Evolutionary conservation across 441 rosid species (phyloP).

Genomic region (Euphorbia corollata): DNA sequence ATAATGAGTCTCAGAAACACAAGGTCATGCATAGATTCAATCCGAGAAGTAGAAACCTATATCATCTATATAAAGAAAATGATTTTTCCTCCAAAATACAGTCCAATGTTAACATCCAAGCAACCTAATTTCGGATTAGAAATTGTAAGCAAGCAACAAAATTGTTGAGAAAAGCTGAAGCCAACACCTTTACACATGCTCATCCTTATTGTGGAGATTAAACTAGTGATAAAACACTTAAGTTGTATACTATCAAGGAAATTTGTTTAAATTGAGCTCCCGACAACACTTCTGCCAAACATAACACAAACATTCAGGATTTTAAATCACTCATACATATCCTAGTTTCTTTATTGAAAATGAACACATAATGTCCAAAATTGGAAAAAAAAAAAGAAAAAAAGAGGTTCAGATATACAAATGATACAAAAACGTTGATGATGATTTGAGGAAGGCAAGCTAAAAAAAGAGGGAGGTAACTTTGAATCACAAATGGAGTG

Average conservation of each 20-base stretch:
- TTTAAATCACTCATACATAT: neutral
- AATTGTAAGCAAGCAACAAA: neutral
- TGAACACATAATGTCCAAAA: neutral
- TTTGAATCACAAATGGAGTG: neutral
- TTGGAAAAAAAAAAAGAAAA: too few species aligned
- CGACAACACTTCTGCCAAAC: neutral
- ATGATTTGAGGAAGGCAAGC: conserved; percentile 15
- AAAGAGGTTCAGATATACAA: neutral
- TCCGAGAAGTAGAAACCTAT: neutral
- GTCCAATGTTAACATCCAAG: neutral
- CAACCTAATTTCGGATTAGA: neutral
- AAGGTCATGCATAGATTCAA: neutral
- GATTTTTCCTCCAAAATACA: neutral
- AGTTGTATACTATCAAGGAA: too few species aligned
- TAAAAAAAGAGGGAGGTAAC: neutral
- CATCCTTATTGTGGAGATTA: too few species aligned
- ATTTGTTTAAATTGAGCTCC: neutral
- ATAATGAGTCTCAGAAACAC: neutral
- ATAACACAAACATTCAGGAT: too few species aligned
- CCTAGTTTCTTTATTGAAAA: neutral
- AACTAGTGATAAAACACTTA: too few species aligned
- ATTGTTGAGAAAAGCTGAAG: neutral
- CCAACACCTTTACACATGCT: too few species aligned
- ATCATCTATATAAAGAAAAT: neutral
- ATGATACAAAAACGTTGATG: neutral